Base-by-base conservation (phyloP, 1,284 basidiomycete genomes). In the Pseudozyma sp. region DNA sequence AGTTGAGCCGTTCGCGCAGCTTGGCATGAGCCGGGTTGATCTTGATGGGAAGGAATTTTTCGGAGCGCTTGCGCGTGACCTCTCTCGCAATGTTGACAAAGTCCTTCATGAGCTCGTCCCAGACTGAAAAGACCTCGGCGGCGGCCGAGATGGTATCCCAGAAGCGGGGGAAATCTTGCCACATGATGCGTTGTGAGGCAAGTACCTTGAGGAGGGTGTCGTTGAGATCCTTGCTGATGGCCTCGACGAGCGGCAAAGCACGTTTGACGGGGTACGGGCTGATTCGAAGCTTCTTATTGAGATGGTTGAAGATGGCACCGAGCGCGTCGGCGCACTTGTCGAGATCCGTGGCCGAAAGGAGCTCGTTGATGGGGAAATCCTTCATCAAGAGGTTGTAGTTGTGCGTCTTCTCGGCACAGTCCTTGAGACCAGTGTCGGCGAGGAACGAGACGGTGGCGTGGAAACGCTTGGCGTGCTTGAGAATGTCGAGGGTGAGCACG, bases 41-140 rank as follows among this genome's bases (percentile, higher is more conserved):
- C 86, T 98, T 97, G 88, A 99, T 98, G 5, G 95, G 95, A 65
- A 99, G 94, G 85, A 99, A 98, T 85, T 92, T 92, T 83, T 99
- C 97, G 45, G 88, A 88, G 9, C 96, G 89, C 86, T 95, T 95
- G 66, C 95, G 88, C 43, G 92, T 95, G 35, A 97, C 92, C 82
- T 99, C 97, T 72, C 97, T 89, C 3, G 96, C 96, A 48, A 97
- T 93, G 81, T 95, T 96, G 19, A 94, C 97, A 82, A 99, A 99
- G 83, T 97, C 96, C 86, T 98, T 98, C 87, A 97, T 92, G 56
- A 91, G 89, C 81, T 97, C 96, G 85, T 98, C 96, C 96, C 96
- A 99, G 1, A 92, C 92, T 8, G 90, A 88, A 87, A 98, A 98
- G 57, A 97, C 94, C 40, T 89, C 89, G 73, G 90, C 90, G 0